phyloP scores from a whole-genome alignment of 192 early-diverging fungal genomes.

The Backusella psychrophila region DNA sequence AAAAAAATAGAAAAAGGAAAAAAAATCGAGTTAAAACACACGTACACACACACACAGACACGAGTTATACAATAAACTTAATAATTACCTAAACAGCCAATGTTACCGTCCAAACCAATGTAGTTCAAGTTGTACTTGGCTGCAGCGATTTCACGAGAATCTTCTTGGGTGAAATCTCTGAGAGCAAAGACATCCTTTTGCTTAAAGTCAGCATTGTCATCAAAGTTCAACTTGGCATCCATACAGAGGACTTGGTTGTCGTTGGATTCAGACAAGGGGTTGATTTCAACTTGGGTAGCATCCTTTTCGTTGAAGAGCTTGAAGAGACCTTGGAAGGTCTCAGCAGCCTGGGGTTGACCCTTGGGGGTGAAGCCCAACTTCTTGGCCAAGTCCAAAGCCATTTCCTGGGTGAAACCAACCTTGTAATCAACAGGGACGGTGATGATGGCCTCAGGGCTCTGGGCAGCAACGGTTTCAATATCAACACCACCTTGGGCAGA shows the following conservation, averaged over 20 bases:
- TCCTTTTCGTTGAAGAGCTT: constrained; percentile 97
- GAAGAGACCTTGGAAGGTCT: constrained; percentile 91
- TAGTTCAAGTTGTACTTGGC: constrained; percentile 98
- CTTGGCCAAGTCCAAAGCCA: constrained; percentile 76
- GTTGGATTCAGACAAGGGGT: constrained; percentile 92
- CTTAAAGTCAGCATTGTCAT: constrained; percentile 98
- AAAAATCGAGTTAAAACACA: neutral
- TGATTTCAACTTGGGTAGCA: constrained; percentile 98
- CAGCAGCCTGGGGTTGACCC: constrained; percentile 81
- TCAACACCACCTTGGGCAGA: constrained; percentile 98
- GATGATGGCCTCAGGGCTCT: constrained; percentile 96
- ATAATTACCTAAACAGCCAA: constrained; percentile 86
- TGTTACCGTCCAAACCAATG: constrained; percentile 97
- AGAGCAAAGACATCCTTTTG: constrained; percentile 88
- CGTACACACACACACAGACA: neutral
- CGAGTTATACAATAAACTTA: neutral
- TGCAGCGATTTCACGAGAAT: constrained; percentile 95
- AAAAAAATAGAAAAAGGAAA: neutral
- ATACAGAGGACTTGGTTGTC: constrained; percentile 80
- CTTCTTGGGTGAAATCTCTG: constrained; percentile 95
- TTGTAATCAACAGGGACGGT: constrained; percentile 91
- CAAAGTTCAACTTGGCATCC: constrained; percentile 99
- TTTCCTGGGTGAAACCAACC: constrained; percentile 70
- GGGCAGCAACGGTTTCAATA: constrained; percentile 93
- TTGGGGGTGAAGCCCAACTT: constrained; percentile 88